phyloP scores from a whole-genome alignment of 2,329 filamentous ascomycete genomes.

The Coniella vitis region DNA sequence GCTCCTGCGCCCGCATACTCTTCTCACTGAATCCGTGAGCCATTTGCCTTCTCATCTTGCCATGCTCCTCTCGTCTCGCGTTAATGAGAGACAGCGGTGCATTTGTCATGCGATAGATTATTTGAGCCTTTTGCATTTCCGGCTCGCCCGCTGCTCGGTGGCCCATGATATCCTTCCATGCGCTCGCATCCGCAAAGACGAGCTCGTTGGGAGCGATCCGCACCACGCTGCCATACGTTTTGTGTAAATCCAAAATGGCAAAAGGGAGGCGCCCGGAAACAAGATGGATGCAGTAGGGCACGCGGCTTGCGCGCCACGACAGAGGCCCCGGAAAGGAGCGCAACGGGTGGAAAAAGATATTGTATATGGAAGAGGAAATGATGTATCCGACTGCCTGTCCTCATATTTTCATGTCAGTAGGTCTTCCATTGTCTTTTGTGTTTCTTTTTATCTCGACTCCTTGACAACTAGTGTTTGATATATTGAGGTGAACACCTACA shows the following conservation, averaged over 20 bases:
- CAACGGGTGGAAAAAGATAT: slow-evolving; percentile 19
- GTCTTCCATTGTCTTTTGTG: not conserved
- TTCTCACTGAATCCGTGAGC: slow-evolving; percentile 12
- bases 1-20: slow-evolving; percentile 12
- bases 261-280: slow-evolving; percentile 6
- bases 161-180: slow-evolving; percentile 30
- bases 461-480: too few relatives aligned
- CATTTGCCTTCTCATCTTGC: slow-evolving; percentile 5
- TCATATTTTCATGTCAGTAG: not conserved
- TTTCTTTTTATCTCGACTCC: not conserved
- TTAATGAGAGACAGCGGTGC: slow-evolving; percentile 2
- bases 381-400: slow-evolving; percentile 4
- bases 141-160: slow-evolving; percentile 11
- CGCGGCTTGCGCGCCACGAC: slow-evolving; percentile 15
- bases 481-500: not conserved
- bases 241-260: slow-evolving; percentile 22
- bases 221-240: slow-evolving; percentile 34
- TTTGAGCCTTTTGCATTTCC: slow-evolving; percentile 4
- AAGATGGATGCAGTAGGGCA: slow-evolving; percentile 8
- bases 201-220: slow-evolving; percentile 36
- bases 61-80: slow-evolving; percentile 10
- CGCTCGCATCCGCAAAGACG: slow-evolving; percentile 27
- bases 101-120: not conserved
- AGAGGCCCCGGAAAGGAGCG: slow-evolving; percentile 18
- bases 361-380: slow-evolving; percentile 9